These are phyloP conservation scores for Mortierella sp. DNA, from an alignment of 371 early-diverging fungal genomes.

Conservation along the genomic window DNA sequence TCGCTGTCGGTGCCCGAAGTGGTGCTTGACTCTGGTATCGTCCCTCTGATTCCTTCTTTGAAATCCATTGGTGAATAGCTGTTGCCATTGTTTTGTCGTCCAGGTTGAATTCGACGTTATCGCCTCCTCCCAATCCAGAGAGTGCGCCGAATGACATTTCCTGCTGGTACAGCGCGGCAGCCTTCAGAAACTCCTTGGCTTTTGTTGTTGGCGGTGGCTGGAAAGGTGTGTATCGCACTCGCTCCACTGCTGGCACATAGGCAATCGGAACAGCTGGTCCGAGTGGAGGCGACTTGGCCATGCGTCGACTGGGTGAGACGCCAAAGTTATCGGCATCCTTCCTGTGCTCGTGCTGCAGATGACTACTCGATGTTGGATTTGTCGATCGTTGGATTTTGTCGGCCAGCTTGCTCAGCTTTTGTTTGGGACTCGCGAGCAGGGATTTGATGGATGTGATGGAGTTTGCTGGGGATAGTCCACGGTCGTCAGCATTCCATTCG, in stretches of 20 bases:
- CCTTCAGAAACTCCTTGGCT: slow-evolving; percentile 52
- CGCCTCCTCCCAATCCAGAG: slow-evolving; percentile 28
- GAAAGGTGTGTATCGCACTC: slow-evolving; percentile 60
- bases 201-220: slow-evolving; percentile 58
- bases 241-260: slow-evolving; percentile 66
- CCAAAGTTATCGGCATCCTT: slow-evolving; percentile 37
- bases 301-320: slow-evolving; percentile 31
- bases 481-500: slow-evolving; percentile 39
- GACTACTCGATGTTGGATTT: slow-evolving; percentile 51
- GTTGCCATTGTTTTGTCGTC: slow-evolving; percentile 49
- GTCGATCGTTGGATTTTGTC: slow-evolving; percentile 59
- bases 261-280: slow-evolving; percentile 65
- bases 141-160: slow-evolving; percentile 42
- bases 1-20: slow-evolving; percentile 11
- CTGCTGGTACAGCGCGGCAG: slow-evolving; percentile 49
- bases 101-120: slow-evolving; percentile 46
- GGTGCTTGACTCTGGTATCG: slow-evolving; percentile 1
- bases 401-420: slow-evolving; percentile 48
- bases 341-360: slow-evolving; percentile 43
- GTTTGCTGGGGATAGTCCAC: slow-evolving; percentile 46
- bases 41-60: slow-evolving; percentile 44
- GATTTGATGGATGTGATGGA: slow-evolving; percentile 54
- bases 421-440: slow-evolving; percentile 34
- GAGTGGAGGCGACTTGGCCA: slow-evolving; percentile 58
- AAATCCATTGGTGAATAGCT: slow-evolving; percentile 54